phyloP scores from a whole-genome alignment of 2,329 filamentous ascomycete species.

The Diaporthe ampelina region DNA sequence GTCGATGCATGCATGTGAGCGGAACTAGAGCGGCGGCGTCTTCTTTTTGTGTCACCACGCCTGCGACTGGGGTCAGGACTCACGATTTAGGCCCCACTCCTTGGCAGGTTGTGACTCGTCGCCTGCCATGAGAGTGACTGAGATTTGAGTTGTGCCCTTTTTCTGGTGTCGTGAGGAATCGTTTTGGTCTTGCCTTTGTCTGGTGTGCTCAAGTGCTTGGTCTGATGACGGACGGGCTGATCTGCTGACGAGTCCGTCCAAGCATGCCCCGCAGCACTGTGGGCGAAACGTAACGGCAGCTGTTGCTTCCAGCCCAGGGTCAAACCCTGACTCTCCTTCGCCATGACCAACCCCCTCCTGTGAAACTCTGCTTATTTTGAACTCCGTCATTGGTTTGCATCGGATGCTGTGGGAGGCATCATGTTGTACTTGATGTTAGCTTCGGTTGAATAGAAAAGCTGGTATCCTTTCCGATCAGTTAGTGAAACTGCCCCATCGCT shows the following conservation, averaged over 20 bases:
- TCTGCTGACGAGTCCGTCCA: constrained; percentile 11
- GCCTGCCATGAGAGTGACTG: constrained; percentile 16
- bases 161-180: not conserved
- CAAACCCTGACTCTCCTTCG: not conserved
- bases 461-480: too few relatives aligned
- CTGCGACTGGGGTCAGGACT: constrained; percentile 17
- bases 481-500: too few relatives aligned
- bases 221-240: not conserved
- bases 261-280: constrained; percentile 19
- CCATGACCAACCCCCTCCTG: not conserved
- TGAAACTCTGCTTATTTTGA: too few relatives aligned
- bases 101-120: not conserved
- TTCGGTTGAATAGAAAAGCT: too few relatives aligned
- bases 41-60: not conserved
- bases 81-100: constrained; percentile 34
- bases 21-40: not conserved
- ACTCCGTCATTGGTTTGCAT: too few relatives aligned
- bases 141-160: too few relatives aligned
- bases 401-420: too few relatives aligned
- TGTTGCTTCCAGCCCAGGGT: not conserved
- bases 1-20: constrained; percentile 20
- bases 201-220: not conserved
- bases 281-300: not conserved
- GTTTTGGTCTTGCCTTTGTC: not conserved
- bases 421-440: too few relatives aligned